Evolutionary conservation across 106 monocot genomes (phyloP), one percentile per base, ranked within the genome.

Genomic region (Xerophyta viscosa): DNA sequence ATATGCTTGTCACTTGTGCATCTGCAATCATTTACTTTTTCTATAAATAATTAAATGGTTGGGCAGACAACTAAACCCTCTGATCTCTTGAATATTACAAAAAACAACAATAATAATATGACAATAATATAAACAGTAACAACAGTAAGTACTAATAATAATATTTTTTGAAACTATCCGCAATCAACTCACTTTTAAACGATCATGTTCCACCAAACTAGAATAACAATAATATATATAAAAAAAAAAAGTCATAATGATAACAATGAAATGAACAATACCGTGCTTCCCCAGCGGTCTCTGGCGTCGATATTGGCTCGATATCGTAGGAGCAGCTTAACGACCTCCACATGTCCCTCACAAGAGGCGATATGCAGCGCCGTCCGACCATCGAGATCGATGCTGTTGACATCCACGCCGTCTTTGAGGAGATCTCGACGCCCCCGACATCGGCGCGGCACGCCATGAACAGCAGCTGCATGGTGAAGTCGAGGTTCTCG

Each of bases 231-330:
- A 51, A 41, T 36, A 52, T 10, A 33, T 2, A 20, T 2, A 22
- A 59, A 45, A 17, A 46, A 11, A 67, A 15, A 54, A 39, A 48
- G 10, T 10, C 30, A 41, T 24, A 11, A 59, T 21, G 22, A 15
- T 15, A 48, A 27, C 2, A 10, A 17, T n/a, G n/a, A n/a, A n/a
- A n/a, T 14, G n/a, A n/a, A n/a, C n/a, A n/a, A n/a, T 79, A 98
- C 90, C 71, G 98, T 98, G 82, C 98, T 98, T 22, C 98, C 82
- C 98, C 98, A 98, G 10, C 90, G 78, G 46, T 98, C 98, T 52
- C 90, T 63, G 19, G 89, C 70, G 46, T 98, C 78, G 6, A 90
- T 59, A 36, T 98, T 98, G 42, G 86, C 98, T 64, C 60, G 78
- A 66, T 79, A 50, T 9, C 49, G 27, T 21, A 98, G 77, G 63